Conservation (phyloP, 2,329 filamentous ascomycete species). For the Periconia digitata region DNA sequence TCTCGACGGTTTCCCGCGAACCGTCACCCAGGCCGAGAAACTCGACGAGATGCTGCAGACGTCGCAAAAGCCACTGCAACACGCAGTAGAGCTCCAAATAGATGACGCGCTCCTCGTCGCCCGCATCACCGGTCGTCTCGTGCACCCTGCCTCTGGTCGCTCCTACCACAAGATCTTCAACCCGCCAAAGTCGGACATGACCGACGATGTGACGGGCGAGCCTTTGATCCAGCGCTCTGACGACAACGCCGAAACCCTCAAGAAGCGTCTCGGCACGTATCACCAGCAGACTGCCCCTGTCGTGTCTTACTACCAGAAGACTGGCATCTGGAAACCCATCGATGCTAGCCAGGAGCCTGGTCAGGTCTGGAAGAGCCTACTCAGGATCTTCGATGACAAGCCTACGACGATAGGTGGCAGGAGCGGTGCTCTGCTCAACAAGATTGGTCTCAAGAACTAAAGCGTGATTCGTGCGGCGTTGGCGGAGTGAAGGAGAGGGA, state of each 20-base stretch:
- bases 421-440: slow-evolving; percentile 52
- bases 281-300: slow-evolving; percentile 92
- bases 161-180: slow-evolving; percentile 99
- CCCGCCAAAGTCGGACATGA: slow-evolving; percentile 92
- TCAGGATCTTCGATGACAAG: slow-evolving; percentile 77
- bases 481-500: not conserved
- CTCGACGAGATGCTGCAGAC: slow-evolving; percentile 86
- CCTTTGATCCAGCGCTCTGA: slow-evolving; percentile 94
- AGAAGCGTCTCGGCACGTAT: slow-evolving; percentile 92
- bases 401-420: slow-evolving; percentile 42
- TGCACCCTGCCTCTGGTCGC: slow-evolving; percentile 94
- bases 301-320: slow-evolving; percentile 95
- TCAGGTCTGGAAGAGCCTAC: slow-evolving; percentile 90
- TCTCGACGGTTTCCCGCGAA: slow-evolving; percentile 96
- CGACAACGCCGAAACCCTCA: slow-evolving; percentile 93
- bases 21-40: slow-evolving; percentile 90
- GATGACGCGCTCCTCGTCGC: slow-evolving; percentile 91
- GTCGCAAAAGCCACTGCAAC: slow-evolving; percentile 82
- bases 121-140: slow-evolving; percentile 91
- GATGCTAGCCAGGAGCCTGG: slow-evolving; percentile 96
- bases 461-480: not conserved
- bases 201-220: slow-evolving; percentile 95
- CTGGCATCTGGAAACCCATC: slow-evolving; percentile 92
- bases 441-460: slow-evolving; percentile 57
- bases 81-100: slow-evolving; percentile 95